These are phyloP conservation scores for Penicillium freii DNA, from an alignment of 2,329 filamentous ascomycete species.

Conservation along the genomic window DNA sequence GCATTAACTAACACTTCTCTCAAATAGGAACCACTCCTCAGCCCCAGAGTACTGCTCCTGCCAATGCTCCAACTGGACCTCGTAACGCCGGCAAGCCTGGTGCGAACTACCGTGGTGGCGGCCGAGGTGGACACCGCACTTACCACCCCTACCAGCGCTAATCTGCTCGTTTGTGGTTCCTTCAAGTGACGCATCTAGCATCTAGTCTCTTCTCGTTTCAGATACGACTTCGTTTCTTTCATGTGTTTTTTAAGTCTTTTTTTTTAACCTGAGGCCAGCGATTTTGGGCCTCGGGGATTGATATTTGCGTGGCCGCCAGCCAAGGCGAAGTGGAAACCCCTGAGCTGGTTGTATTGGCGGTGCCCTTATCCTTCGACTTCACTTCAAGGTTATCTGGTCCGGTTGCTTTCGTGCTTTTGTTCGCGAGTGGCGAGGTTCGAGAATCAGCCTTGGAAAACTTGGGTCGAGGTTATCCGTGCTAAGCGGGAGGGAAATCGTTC, in stretches of 20 bases:
- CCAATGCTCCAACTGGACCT: slow-evolving; percentile 87
- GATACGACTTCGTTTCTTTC: slow-evolving; percentile 9
- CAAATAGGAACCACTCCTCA: slow-evolving; percentile 40
- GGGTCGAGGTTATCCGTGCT: neutral
- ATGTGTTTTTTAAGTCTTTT: slow-evolving; percentile 11
- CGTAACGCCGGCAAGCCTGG: slow-evolving; percentile 92
- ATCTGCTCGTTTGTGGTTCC: neutral
- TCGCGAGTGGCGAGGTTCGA: neutral
- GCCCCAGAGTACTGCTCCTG: slow-evolving; percentile 58
- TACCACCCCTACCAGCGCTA: slow-evolving; percentile 72
- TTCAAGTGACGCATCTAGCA: neutral
- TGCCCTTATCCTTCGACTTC: neutral
- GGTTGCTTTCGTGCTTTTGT: neutral
- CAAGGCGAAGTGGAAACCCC: neutral
- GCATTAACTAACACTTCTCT: neutral
- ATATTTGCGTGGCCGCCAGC: neutral
- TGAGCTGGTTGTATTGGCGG: neutral
- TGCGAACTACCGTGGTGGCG: slow-evolving; percentile 89
- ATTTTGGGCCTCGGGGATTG: slow-evolving; percentile 5
- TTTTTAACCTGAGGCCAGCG: slow-evolving; percentile 3
- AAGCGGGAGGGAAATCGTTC: neutral
- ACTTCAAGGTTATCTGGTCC: neutral
- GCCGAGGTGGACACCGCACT: slow-evolving; percentile 69
- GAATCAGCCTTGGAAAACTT: neutral
- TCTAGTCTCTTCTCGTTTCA: neutral